A percentile compares a stretch with the other conserved stretches of the same genome.
Conservation (phyloP, 176 grass and related monocot genomes). For the Alopecurus myosuroides region DNA sequence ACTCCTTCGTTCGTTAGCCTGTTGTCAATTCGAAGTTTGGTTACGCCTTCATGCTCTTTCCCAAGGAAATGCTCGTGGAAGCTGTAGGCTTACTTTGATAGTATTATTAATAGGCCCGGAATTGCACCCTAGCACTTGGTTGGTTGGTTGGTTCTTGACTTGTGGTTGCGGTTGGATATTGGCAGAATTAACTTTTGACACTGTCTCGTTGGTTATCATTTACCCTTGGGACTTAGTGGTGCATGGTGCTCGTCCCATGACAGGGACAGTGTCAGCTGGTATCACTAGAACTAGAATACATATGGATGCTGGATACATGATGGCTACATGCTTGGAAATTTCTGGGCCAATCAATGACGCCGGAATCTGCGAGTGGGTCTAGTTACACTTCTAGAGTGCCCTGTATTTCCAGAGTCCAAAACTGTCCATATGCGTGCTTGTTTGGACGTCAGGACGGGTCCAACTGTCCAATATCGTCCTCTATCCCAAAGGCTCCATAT, state of each 20-base stretch:
- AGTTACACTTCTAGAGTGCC: neutral
- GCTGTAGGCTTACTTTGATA: neutral
- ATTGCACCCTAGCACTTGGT: neutral
- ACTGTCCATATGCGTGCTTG: neutral
- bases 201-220: neutral
- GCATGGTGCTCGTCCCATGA: neutral
- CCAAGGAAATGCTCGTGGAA: neutral
- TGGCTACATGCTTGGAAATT: neutral
- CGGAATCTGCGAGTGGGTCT: neutral
- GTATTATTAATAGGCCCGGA: neutral
- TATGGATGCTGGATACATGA: neutral
- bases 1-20: neutral
- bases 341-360: neutral
- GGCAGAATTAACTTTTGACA: neutral
- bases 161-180: neutral
- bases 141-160: neutral
- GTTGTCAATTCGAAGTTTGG: neutral
- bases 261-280: neutral
- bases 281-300: neutral
- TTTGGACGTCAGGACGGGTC: neutral
- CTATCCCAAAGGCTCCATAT: neutral
- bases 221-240: neutral
- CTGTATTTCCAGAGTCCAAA: neutral
- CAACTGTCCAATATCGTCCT: neutral
- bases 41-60: neutral